phyloP scores from a whole-genome alignment of 2,329 filamentous ascomycete species.

The Raffaelea ambrosiae region DNA sequence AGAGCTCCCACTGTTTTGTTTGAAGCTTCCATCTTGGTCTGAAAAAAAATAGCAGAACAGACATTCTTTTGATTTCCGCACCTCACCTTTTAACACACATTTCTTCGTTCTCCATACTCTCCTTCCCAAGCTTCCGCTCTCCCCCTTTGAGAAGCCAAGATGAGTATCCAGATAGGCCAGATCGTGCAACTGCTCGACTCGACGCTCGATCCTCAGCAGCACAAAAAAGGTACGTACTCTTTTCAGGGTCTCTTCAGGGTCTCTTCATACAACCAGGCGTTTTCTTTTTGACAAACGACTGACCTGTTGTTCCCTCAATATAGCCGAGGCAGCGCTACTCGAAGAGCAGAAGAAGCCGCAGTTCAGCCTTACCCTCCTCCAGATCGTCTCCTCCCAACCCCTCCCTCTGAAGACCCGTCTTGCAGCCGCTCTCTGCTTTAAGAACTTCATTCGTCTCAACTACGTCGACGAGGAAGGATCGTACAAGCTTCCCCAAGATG shows the following conservation, averaged over 20 bases:
- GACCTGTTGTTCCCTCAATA: background rate
- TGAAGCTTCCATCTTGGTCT: background rate
- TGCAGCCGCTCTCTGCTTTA: conserved; percentile 87
- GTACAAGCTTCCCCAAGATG: conserved; percentile 75
- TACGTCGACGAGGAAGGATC: conserved; percentile 94
- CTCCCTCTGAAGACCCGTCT: conserved; percentile 73
- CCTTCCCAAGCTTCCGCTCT: background rate
- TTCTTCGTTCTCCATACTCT: background rate
- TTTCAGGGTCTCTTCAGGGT: background rate
- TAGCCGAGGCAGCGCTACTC: conserved; percentile 76
- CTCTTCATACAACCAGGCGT: background rate
- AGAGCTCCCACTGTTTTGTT: conserved; percentile 2
- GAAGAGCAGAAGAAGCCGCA: conserved; percentile 73
- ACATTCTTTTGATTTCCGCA: background rate
- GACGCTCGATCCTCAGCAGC: conserved; percentile 78
- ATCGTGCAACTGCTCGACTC: conserved; percentile 82
- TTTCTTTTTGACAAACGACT: background rate
- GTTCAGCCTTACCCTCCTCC: conserved; percentile 81
- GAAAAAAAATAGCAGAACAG: conserved; percentile 2
- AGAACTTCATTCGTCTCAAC: conserved; percentile 93
- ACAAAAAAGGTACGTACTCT: conserved; percentile 69
- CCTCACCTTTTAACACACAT: background rate
- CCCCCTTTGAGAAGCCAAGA: conserved; percentile 24
- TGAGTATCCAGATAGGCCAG: conserved; percentile 48
- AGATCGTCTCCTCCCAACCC: conserved; percentile 72